These are phyloP conservation scores for Ambrosiella cleistominuta DNA, from an alignment of 2,329 filamentous ascomycete species.

Conservation along the genomic window DNA sequence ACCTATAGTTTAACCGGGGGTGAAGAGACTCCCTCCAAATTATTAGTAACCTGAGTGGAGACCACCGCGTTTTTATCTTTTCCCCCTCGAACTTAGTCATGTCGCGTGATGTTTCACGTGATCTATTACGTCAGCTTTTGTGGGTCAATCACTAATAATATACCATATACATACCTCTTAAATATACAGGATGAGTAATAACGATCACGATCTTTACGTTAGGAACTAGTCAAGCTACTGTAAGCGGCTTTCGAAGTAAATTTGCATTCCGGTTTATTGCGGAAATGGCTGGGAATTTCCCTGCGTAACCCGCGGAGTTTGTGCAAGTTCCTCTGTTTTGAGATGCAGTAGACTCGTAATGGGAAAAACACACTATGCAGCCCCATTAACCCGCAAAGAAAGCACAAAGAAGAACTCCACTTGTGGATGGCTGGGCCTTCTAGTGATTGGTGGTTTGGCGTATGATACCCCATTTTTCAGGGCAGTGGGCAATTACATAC, in stretches of 20 bases:
- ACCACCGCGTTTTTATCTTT: not conserved
- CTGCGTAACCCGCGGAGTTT: not conserved
- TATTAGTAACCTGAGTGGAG: not conserved
- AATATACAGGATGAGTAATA: no score
- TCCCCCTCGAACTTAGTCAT: no score
- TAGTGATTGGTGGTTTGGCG: not conserved
- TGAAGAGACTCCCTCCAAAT: not conserved
- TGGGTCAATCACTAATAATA: not conserved
- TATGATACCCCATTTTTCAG: not conserved
- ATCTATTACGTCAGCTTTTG: not conserved
- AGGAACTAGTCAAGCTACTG: no score
- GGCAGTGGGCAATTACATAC: not conserved
- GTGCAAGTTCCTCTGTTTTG: not conserved
- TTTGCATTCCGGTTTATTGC: no score
- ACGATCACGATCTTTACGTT: no score
- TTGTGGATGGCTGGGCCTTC: not conserved
- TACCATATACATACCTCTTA: not conserved
- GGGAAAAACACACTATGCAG: not conserved
- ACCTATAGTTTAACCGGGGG: not conserved
- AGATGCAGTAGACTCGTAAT: not conserved
- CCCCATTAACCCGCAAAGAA: not conserved
- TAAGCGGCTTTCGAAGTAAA: no score
- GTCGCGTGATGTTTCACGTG: not conserved
- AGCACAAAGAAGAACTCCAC: not conserved
- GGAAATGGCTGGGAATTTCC: not conserved